Evolutionary conservation across 2,329 filamentous ascomycete genomes (phyloP), one percentile per base, ranked within the genome.

Genomic region (Nakataea oryzae): DNA sequence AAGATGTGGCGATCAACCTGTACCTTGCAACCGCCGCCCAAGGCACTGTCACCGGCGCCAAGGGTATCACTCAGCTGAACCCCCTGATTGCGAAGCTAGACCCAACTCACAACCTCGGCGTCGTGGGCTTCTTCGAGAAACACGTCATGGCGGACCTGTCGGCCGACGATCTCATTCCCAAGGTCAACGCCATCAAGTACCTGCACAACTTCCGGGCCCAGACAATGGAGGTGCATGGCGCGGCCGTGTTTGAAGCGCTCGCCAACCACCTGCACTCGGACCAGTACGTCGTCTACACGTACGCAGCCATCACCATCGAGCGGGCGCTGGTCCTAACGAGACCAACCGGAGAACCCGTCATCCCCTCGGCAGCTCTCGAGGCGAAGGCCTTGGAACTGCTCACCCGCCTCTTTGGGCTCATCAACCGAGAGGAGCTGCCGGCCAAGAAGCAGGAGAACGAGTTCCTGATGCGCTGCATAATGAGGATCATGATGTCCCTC

Each of bases 361-460:
- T 99, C 69, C 82, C 89, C 32, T 86, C 90, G 57, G 81, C 84
- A 13, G 89, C 91, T 66, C 91, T 99, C 62, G 84, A 88, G 63
- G 88, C 89, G 0, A 85, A 95, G 65, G 86, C 93, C 28, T 93
- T 92, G 73, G 91, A 96, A 67, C 83, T 99, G 2, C 79, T 97
- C 26, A 83, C 91, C 61, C 93, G 97, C 70, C 81, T 99, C 14
- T 97, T 99, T 81, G 87, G 88, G 66, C 81, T 99, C 61, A 91
- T 99, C 66, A 90, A 96, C 71, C 91, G 89, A 71, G 89, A 96
- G 68, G 81, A 82, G 4, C 88, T 89, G 13, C 89, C 96, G 1
- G 86, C 93, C 66, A 99, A 97, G 80, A 86, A 99, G 65, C 95
- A 99, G 72, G 95, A 99, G 75, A 99, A 99, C 71, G 95, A 99